Evolutionary conservation across 306 rosid species (phyloP), one percentile per base, ranked within the genome.

Genomic region (Pyrus bretschneideri): DNA sequence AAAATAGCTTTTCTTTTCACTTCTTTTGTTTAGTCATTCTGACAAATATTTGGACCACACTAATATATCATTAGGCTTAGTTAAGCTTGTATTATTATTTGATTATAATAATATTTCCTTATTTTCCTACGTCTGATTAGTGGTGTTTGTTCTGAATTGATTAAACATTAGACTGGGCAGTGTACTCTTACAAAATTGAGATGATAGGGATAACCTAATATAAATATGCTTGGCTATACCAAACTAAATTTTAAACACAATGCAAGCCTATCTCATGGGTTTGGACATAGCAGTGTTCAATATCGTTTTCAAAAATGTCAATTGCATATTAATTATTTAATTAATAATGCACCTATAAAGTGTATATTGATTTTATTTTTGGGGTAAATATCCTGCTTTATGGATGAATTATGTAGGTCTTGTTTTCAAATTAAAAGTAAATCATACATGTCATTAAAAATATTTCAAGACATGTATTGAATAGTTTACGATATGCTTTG

Each of bases 11-110:
- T 70, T 54, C 70, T 52, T 79, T 79, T 74, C 40, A 40, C 76
- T 60, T 69, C 65, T 51, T 65, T 65, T 33, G 64, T 64, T 67
- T 44, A 15, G 38, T 9, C 67, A 9, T 44, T 44, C 11, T 60
- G 65, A n/a, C 45, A 40, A 40, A 40, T 40, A 40, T 40, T 40
- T 29, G 62, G 49, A 52, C 63, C 64, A 71, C 13, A 40, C 31
- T 49, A 76, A 30, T 35, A 35, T 13, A 52, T 54, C 64, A 75
- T 66, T 76, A 54, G 78, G 70, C 51, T 33, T 5, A 61, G 31
- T 83, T 64, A 46, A 75, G 81, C 81, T 83, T 75, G 46, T 45
- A 71, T 71, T 81, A 83, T 65, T 21, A 9, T 58, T 49, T 35
- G 1, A 13, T 12, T 19, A 71, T 8, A 5, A 54, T 25, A 10